These are phyloP conservation scores for Solanum medicagineum DNA, from an alignment of 257 asterid genomes.

Conservation along the genomic window DNA sequence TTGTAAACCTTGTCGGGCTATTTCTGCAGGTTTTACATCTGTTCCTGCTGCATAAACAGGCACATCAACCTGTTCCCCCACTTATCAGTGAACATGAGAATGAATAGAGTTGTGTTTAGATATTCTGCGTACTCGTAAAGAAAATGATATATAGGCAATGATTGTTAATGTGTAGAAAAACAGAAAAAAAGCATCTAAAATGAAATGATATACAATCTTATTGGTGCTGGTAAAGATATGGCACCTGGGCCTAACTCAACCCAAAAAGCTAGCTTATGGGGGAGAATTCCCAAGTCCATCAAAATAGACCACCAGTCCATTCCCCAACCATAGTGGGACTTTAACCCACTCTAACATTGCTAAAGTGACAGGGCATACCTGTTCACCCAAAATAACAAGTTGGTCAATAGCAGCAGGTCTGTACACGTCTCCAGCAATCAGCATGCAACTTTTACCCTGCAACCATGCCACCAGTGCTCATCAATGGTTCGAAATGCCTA, in stretches of 20 bases:
- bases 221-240: background rate
- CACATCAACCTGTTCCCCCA: constrained; percentile 69
- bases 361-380: constrained; percentile 6
- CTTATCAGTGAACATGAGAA: constrained; percentile 15
- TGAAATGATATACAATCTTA: background rate
- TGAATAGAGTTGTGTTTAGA: background rate
- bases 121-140: background rate
- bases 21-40: constrained; percentile 78
- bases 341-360: background rate
- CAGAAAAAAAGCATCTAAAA: background rate
- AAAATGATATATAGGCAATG: background rate
- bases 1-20: constrained; percentile 78
- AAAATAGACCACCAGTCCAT: no score
- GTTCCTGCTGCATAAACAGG: constrained; percentile 94
- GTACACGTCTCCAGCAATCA: constrained; percentile 94
- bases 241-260: no score
- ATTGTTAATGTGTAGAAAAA: background rate
- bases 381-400: constrained; percentile 72
- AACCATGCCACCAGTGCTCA: constrained; percentile 3
- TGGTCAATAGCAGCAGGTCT: constrained; percentile 99
- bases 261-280: no score
- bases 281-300: no score
- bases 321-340: no score
- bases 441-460: constrained; percentile 97
- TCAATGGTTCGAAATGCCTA: background rate